These are phyloP conservation scores for Erysimum pusillum DNA, from an alignment of 441 rosid genomes.

Conservation along the genomic window DNA sequence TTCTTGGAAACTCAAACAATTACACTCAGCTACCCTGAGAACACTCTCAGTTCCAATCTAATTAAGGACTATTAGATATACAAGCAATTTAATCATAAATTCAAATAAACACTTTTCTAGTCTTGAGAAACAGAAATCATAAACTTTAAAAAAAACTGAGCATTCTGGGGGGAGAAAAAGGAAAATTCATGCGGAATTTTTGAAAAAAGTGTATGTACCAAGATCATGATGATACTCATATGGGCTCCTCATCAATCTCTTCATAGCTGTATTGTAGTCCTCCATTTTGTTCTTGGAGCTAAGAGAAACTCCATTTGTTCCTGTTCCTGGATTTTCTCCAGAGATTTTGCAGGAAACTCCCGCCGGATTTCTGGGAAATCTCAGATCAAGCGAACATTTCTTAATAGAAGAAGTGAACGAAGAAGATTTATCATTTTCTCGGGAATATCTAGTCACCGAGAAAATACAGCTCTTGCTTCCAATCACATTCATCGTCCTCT, in stretches of 20 bases:
- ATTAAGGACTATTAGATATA: not conserved
- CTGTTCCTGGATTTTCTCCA: slow-evolving; percentile 45
- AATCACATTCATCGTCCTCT: slow-evolving; percentile 46
- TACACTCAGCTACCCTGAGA: not conserved
- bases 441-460: slow-evolving; percentile 31
- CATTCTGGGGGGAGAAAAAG: not conserved
- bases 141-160: not conserved
- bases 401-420: slow-evolving; percentile 26
- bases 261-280: slow-evolving; percentile 84
- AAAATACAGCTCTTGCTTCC: slow-evolving; percentile 47
- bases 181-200: not conserved
- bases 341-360: slow-evolving; percentile 55
- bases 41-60: not conserved
- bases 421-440: slow-evolving; percentile 31
- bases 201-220: slow-evolving; percentile 49
- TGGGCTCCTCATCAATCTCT: slow-evolving; percentile 89
- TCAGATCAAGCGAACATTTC: slow-evolving; percentile 37
- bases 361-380: slow-evolving; percentile 38
- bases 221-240: slow-evolving; percentile 95
- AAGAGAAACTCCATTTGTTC: slow-evolving; percentile 42
- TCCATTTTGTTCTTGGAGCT: slow-evolving; percentile 65
- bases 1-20: slow-evolving; percentile 10
- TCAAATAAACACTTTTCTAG: not conserved
- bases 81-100: not conserved
- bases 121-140: not conserved